Base-by-base conservation (phyloP, 2,329 filamentous ascomycete species). In the Hypoxylon sp. region DNA sequence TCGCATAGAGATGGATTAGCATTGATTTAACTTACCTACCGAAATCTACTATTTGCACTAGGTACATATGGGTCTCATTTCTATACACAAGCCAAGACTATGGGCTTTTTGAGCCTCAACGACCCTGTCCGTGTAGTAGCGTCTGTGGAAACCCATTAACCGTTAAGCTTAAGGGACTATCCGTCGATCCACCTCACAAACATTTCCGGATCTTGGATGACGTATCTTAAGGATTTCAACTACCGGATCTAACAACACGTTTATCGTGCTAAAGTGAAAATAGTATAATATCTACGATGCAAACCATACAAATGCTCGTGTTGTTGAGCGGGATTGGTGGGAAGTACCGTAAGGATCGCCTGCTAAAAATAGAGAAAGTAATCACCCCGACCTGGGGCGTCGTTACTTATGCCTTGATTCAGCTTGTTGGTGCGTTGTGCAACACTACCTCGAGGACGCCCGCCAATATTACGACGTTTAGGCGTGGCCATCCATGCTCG, bases 401-500 rank as follows among this genome's bases (percentile, higher is more conserved):
- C 38, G 38, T 43, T 43, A 19, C 14, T 43, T 21, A 21, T 30
- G 14, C 34, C 21, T 30, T 7, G 19, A 56, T 46, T 34, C 38
- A 43, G 53, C n/a, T 25, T 25, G 38, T 17, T 34, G 28, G 17
- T 43, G 17, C 5, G 25, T 56, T 46, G 45, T 49, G 55, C 25
- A 25, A 49, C 55, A 58, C 55, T 28, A 28, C 50, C 25, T 30
- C 25, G n/a, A 56, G 41, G 25, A 28, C 7, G 32, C 28, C 49
- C 30, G 14, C 45, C 43, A 28, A 30, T 36, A 58, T 49, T 58
- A 28, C 21, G 2, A 58, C 43, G 17, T 10, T 46, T 19, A 28
- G 43, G 25, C 55, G 32, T 28, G 19, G 14, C 30, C 11, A 57
- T 48, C 55, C 55, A 48, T 49, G 55, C 28, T 32, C 30, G 9